A percentile compares a stretch with the other conserved stretches of the same genome.
Conservation (phyloP, 2,329 filamentous ascomycete genomes). For the Exophiala alcalophila region DNA sequence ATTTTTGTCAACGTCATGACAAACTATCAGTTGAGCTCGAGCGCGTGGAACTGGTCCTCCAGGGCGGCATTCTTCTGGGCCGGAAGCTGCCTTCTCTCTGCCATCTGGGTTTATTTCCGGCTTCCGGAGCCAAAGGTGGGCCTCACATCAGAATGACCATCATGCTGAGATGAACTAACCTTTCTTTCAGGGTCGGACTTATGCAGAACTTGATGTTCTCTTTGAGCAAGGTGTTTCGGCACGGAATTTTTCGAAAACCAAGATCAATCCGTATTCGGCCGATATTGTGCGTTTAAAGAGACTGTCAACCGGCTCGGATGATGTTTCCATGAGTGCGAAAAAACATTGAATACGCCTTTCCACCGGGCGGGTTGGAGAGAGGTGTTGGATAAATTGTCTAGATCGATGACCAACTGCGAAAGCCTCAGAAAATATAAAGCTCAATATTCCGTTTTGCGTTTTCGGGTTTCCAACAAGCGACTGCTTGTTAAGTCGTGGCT, state of each 20-base stretch:
- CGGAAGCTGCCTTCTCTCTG: conserved; percentile 33
- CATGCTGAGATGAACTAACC: conserved; percentile 73
- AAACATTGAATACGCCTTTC: too few relatives aligned
- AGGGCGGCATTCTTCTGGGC: conserved; percentile 41
- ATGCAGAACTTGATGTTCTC: conserved; percentile 43
- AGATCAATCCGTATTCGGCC: conserved; percentile 32
- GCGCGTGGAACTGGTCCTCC: conserved; percentile 38
- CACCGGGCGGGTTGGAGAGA: too few relatives aligned
- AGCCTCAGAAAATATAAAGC: too few relatives aligned
- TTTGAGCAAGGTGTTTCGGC: conserved; percentile 41
- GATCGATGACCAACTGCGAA: too few relatives aligned
- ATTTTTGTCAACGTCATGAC: conserved; percentile 33
- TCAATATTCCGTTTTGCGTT: too few relatives aligned
- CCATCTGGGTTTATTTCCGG: conserved; percentile 43
- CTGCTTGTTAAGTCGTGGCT: too few relatives aligned
- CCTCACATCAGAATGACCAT: conserved; percentile 51
- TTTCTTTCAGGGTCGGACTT: conserved; percentile 58
- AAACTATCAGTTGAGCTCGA: conserved; percentile 32
- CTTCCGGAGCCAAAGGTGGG: conserved; percentile 41
- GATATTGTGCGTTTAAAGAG: too few relatives aligned
- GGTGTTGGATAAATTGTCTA: too few relatives aligned
- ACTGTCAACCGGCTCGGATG: too few relatives aligned
- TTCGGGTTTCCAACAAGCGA: too few relatives aligned
- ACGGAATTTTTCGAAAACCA: conserved; percentile 37
- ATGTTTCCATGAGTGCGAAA: too few relatives aligned